Evolutionary conservation across 202 grass and related monocot species (phyloP).

Genomic region (Alloteropsis angusta): DNA sequence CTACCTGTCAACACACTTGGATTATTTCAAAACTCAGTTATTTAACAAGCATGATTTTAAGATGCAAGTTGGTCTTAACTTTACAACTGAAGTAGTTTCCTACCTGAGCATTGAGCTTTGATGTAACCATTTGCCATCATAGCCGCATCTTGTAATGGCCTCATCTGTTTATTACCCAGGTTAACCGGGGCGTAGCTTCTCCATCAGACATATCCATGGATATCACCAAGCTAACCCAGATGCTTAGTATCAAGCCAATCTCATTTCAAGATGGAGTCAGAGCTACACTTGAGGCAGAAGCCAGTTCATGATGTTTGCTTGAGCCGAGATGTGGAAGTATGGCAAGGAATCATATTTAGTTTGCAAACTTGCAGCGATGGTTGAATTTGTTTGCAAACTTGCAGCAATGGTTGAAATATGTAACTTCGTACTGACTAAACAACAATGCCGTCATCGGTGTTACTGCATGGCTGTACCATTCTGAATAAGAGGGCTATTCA

Average conservation of each 20-base stretch:
- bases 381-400: conserved; percentile 5
- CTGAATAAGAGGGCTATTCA: neutral
- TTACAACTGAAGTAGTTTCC: neutral
- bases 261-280: conserved; percentile 72
- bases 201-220: conserved; percentile 96
- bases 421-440: neutral
- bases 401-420: neutral
- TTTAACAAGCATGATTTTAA: neutral
- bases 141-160: neutral
- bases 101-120: neutral
- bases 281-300: conserved; percentile 54
- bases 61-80: neutral
- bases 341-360: neutral
- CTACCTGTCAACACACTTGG: neutral
- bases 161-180: conserved; percentile 28
- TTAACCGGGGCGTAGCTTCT: conserved; percentile 70
- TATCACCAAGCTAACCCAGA: conserved; percentile 61
- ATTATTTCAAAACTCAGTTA: neutral
- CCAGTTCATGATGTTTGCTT: conserved; percentile 29
- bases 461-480: conserved; percentile 8
- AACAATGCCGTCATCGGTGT: neutral
- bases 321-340: conserved; percentile 10
- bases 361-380: neutral
- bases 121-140: neutral
- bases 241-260: conserved; percentile 51